Conservation (phyloP, 257 asterid species). For the Avicennia marina region DNA sequence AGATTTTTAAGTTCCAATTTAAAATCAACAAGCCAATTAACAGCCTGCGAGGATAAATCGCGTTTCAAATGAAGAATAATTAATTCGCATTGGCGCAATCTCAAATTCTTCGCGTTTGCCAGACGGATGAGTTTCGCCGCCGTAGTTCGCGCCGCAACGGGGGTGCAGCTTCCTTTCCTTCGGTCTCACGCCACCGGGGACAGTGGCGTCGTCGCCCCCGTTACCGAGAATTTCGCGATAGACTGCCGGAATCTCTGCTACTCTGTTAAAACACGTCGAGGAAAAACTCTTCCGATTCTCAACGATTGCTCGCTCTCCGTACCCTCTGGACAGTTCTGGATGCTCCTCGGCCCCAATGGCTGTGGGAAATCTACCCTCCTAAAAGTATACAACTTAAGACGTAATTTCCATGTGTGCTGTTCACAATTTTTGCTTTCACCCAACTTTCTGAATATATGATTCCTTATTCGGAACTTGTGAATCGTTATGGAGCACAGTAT, state of each 20-base stretch:
- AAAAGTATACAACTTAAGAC: conserved; percentile 34
- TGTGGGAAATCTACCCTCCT: conserved; percentile 95
- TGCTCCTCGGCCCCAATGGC: conserved; percentile 97
- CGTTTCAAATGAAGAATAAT: no score
- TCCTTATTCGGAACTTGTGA: not conserved
- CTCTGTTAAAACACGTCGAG: conserved; percentile 44
- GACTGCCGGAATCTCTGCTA: conserved; percentile 63
- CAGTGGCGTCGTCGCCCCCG: conserved; percentile 6
- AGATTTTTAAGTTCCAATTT: no score
- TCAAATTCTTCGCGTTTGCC: no score
- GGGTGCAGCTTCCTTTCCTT: conserved; percentile 32
- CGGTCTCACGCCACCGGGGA: conserved; percentile 28
- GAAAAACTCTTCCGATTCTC: conserved; percentile 52
- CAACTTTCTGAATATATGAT: not conserved
- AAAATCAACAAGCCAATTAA: no score
- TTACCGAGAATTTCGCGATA: conserved; percentile 41
- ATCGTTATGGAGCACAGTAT: conserved; percentile 1
- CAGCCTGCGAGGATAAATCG: no score
- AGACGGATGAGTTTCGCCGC: conserved; percentile 46
- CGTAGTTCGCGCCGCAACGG: conserved; percentile 34
- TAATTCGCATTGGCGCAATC: no score
- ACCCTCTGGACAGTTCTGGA: conserved; percentile 92
- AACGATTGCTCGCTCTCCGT: conserved; percentile 67
- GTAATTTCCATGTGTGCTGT: not conserved
- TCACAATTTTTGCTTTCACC: not conserved